These are phyloP conservation scores for Scenedesmus sp. DNA, from an alignment of 163 green algal species.

Conservation along the genomic window DNA sequence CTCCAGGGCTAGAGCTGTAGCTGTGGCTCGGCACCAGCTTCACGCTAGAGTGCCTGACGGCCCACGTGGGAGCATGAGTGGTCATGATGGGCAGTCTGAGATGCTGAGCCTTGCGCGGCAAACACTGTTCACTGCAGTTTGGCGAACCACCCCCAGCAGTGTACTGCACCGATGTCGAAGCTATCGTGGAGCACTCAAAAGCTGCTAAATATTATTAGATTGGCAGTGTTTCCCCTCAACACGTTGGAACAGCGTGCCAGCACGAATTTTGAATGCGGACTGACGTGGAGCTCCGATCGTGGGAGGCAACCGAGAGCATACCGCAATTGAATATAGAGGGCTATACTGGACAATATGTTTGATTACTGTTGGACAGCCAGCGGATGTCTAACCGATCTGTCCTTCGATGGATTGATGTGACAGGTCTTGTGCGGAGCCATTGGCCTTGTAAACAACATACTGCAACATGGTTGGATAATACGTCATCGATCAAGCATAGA, in stretches of 20 bases:
- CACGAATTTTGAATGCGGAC: background rate
- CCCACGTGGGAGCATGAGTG: background rate
- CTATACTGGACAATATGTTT: background rate
- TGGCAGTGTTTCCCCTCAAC: background rate
- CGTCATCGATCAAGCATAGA: background rate
- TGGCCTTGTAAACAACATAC: background rate
- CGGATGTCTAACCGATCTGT: background rate
- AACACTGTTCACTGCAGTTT: background rate
- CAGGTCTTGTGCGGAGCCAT: background rate
- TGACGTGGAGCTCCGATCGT: background rate
- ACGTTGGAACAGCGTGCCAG: background rate
- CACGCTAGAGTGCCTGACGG: background rate
- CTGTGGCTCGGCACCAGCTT: slow-evolving; percentile 2
- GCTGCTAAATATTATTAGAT: background rate
- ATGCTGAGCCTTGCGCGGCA: background rate
- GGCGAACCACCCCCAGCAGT: background rate
- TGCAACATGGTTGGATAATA: background rate
- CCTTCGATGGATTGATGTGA: background rate
- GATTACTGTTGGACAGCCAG: background rate
- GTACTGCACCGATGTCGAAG: background rate
- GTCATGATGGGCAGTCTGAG: background rate
- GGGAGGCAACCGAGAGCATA: background rate
- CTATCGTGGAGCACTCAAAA: background rate
- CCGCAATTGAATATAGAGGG: background rate
- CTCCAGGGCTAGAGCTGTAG: slow-evolving; percentile 23